These are phyloP conservation scores for Irpex sp. DNA, from an alignment of 1,284 basidiomycete species.

Conservation along the genomic window DNA sequence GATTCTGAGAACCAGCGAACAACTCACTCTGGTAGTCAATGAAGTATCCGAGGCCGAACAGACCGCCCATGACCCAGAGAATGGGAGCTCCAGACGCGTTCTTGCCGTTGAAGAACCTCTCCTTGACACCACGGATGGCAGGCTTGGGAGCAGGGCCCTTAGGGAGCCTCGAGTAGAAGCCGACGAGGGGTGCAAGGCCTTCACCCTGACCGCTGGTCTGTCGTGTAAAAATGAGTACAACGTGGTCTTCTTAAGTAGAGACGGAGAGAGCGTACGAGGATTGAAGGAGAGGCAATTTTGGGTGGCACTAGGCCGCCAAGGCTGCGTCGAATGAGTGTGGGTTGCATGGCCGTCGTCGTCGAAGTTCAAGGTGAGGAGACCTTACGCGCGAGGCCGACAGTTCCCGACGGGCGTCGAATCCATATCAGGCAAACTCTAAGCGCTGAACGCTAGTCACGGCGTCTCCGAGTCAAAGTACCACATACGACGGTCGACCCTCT, in stretches of 20 bases:
- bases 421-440: not conserved
- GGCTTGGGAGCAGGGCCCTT: constrained; percentile 69
- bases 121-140: constrained; percentile 70
- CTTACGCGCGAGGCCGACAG: not conserved
- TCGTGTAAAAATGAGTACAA: not conserved
- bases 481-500: too few relatives aligned
- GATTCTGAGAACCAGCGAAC: not conserved
- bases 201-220: constrained; percentile 60
- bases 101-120: constrained; percentile 77
- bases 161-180: constrained; percentile 93
- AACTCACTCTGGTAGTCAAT: constrained; percentile 89
- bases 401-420: not conserved
- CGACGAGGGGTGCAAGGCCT: constrained; percentile 81
- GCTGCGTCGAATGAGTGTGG: constrained; percentile 79
- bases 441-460: too few relatives aligned
- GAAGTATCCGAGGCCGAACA: constrained; percentile 86
- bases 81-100: constrained; percentile 81
- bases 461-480: too few relatives aligned
- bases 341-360: constrained; percentile 58
- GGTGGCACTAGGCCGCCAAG: constrained; percentile 86
- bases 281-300: constrained; percentile 89
- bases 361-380: not conserved
- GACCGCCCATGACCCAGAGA: constrained; percentile 66
- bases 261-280: constrained; percentile 55
- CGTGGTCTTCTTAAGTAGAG: not conserved